Evolutionary conservation across 148 eudicot genomes (phyloP), one percentile per base, ranked within the genome.

Genomic region (Talinum fruticosum): DNA sequence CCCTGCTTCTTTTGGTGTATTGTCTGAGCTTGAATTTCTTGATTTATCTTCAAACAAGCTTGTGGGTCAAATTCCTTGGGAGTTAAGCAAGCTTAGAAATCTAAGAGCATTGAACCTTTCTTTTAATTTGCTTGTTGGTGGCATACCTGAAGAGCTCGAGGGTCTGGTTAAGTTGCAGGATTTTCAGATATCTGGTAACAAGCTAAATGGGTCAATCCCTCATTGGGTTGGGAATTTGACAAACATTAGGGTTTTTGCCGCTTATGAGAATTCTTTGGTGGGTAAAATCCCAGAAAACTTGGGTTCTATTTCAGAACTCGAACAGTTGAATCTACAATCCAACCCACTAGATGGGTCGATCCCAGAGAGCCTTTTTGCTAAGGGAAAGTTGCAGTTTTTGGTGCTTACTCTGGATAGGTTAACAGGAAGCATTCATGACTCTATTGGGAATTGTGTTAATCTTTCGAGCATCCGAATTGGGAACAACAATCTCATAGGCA

Each of bases 391-490:
- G 33, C 83, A 85, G 76, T 26, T 81, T 80, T 87, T 95, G 86
- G 88, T 95, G 67, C 86, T 95, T 36, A 95, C 97, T 44, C 90
- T 88, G 71, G 93, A 95, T 73, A 71, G 66, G 35, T 79, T 95
- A 54, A 76, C 83, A 59, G 97, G 97, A 3, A 66, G 54, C 5
- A 65, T 95, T 53, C 93, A n/a, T n/a, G n/a, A n/a, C 96, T 45
- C 84, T 82, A 68, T 72, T 85, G 99, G 97, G 30, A 84, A 78
- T 23, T 95, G 99, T 83, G 88, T 80, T 74, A 87, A 81, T 82
- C 94, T 95, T 53, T 91, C 97, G 30, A 91, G 88, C 74, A 75
- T 95, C 86, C 88, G 97, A 71, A 87, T 95, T 66, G 99, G 99
- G 75, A 81, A 95, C 57, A 95, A 95, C 79, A 77, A 84, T 73